phyloP scores from a whole-genome alignment of 768 basidiomycete genomes.

The Infundibulicybe gibba region DNA sequence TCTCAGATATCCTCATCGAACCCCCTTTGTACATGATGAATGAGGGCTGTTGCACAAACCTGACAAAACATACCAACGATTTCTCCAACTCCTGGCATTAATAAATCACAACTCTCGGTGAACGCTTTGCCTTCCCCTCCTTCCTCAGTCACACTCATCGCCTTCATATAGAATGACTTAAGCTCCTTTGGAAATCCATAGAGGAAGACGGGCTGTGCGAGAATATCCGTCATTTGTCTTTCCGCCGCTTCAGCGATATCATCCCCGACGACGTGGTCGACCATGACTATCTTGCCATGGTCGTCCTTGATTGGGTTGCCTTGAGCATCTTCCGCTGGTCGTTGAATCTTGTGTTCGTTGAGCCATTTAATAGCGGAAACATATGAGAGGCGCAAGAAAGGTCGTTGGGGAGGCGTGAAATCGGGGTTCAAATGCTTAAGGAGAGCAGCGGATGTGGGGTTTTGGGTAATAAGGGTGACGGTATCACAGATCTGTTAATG shows the following conservation, averaged over 20 bases:
- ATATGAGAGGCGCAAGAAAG: constrained; percentile 90
- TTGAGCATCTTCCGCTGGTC: constrained; percentile 75
- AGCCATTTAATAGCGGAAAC: constrained; percentile 92
- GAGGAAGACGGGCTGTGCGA: constrained; percentile 89
- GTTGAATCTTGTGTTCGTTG: constrained; percentile 87
- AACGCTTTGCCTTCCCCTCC: constrained; percentile 45
- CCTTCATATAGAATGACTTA: constrained; percentile 99
- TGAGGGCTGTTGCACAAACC: not conserved
- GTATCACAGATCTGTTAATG: constrained; percentile 88
- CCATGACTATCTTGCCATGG: constrained; percentile 45
- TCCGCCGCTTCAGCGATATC: constrained; percentile 99
- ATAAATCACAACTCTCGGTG: constrained; percentile 94
- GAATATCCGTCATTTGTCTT: constrained; percentile 95
- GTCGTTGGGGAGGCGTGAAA: constrained; percentile 75
- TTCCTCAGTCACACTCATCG: constrained; percentile 40
- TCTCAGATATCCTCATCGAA: constrained; percentile 87
- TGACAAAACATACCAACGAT: constrained; percentile 69
- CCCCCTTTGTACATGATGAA: constrained; percentile 45
- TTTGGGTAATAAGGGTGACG: constrained; percentile 75
- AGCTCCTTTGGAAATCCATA: constrained; percentile 92
- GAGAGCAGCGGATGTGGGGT: constrained; percentile 69
- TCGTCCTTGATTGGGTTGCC: constrained; percentile 64
- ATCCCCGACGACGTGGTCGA: constrained; percentile 78
- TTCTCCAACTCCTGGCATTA: constrained; percentile 99
- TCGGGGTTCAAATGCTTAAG: constrained; percentile 90